phyloP scores from a whole-genome alignment of 306 rosid species.

The Vicia sativa region DNA sequence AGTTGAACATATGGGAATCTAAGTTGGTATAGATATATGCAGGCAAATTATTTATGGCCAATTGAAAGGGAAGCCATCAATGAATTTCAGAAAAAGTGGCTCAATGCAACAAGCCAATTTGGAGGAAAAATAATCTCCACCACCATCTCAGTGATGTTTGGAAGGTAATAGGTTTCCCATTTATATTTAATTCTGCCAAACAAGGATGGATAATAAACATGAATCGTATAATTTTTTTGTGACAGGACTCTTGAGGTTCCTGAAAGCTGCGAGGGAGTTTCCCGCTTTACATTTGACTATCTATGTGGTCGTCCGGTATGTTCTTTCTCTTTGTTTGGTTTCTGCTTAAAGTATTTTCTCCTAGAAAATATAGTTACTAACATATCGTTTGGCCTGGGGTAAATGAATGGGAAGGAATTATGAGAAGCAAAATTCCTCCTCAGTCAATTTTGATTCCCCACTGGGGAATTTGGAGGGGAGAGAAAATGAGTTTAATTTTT shows the following conservation, averaged over 20 bases:
- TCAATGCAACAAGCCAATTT: conserved; percentile 51
- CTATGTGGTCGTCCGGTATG: conserved; percentile 90
- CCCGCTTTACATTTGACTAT: conserved; percentile 82
- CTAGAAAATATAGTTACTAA: conserved; percentile 6
- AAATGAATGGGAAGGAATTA: not conserved
- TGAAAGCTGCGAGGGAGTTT: conserved; percentile 82
- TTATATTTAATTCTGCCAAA: conserved; percentile 30
- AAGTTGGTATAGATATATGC: conserved; percentile 38
- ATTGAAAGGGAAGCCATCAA: conserved; percentile 50
- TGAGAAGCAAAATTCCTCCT: not conserved
- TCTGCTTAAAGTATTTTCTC: conserved; percentile 2
- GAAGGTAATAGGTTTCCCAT: conserved; percentile 59
- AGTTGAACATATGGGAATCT: conserved; percentile 30
- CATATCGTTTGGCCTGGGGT: not conserved
- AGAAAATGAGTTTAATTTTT: not conserved
- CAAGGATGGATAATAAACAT: conserved; percentile 15
- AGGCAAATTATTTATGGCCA: conserved; percentile 86
- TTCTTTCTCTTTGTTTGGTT: conserved; percentile 38
- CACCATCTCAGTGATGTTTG: conserved; percentile 86
- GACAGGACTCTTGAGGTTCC: conserved; percentile 78
- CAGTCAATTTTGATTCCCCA: not conserved
- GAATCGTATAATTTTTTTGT: conserved; percentile 26
- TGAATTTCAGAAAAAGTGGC: conserved; percentile 81
- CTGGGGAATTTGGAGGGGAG: not conserved
- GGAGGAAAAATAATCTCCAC: conserved; percentile 57